Evolutionary conservation across 2,329 filamentous ascomycete species (phyloP).

Genomic region (Diaporthe ilicicola): DNA sequence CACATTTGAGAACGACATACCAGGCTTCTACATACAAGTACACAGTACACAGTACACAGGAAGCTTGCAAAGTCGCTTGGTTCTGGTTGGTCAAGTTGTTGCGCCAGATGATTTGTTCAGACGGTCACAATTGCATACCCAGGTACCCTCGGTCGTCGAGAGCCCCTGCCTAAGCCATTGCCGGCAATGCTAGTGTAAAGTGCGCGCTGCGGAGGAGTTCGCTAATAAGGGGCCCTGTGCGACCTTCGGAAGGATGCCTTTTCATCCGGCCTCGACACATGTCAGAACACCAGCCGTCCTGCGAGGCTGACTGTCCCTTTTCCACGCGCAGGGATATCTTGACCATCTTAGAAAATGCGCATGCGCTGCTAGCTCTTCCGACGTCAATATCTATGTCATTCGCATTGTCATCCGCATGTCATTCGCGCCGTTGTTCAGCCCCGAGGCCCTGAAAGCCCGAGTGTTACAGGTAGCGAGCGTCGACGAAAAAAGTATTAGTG

Average conservation of each 20-base stretch:
- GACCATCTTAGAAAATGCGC: background rate
- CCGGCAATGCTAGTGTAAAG: background rate
- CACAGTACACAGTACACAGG: background rate
- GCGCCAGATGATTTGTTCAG: background rate
- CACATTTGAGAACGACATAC: background rate
- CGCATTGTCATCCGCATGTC: too few species aligned
- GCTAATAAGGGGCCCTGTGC: background rate
- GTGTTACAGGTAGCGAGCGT: conserved; percentile 3
- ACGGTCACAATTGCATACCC: background rate
- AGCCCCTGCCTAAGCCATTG: background rate
- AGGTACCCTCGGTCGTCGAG: too few species aligned
- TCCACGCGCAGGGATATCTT: conserved; percentile 8
- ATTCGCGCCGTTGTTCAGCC: background rate
- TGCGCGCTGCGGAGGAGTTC: background rate
- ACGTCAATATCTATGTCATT: conserved; percentile 4
- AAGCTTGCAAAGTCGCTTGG: background rate
- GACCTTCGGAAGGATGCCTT: background rate
- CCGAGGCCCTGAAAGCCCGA: conserved; percentile 4
- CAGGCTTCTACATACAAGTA: background rate
- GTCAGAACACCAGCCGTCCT: background rate
- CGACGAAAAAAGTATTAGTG: background rate
- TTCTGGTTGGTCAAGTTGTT: background rate
- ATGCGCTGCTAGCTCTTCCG: background rate
- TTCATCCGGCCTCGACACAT: background rate
- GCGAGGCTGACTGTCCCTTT: conserved; percentile 3